Evolutionary conservation across 441 rosid genomes (phyloP).

Genomic region (Erodium chrysanthum): DNA sequence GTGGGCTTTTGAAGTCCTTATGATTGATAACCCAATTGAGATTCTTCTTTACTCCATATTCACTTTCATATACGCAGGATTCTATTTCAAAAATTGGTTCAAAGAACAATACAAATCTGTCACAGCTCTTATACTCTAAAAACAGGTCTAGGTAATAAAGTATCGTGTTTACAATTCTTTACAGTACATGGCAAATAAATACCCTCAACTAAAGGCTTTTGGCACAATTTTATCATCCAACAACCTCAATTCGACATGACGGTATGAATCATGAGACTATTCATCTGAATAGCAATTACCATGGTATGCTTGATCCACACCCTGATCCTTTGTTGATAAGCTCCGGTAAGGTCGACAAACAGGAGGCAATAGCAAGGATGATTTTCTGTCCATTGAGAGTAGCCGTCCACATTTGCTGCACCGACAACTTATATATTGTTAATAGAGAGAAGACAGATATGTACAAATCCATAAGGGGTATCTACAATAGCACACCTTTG

Average conservation of each 20-base stretch:
- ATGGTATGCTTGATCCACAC: slow-evolving; percentile 46
- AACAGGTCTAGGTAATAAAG: no score
- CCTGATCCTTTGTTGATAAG: slow-evolving; percentile 33
- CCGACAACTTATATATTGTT: slow-evolving; percentile 2
- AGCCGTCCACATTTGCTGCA: slow-evolving; percentile 67
- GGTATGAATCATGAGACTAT: neutral
- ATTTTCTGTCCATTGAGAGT: slow-evolving; percentile 59
- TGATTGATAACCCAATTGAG: no score
- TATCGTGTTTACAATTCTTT: neutral
- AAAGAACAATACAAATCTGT: no score
- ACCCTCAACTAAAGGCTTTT: neutral
- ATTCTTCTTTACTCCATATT: no score
- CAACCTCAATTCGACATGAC: neutral
- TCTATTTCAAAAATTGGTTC: no score
- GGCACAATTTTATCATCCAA: neutral
- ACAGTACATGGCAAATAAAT: neutral
- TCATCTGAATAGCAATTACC: slow-evolving; percentile 54
- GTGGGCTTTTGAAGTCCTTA: no score
- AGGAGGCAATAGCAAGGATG: slow-evolving; percentile 59
- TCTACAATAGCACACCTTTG: no score
- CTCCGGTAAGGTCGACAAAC: slow-evolving; percentile 43
- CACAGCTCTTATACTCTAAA: no score
- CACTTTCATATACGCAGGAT: no score
- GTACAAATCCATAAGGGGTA: neutral
- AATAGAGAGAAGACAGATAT: slow-evolving; percentile 12